Evolutionary conservation across 345 rosid species (phyloP), one percentile per base, ranked within the genome.

Genomic region (Durio zibethinus): DNA sequence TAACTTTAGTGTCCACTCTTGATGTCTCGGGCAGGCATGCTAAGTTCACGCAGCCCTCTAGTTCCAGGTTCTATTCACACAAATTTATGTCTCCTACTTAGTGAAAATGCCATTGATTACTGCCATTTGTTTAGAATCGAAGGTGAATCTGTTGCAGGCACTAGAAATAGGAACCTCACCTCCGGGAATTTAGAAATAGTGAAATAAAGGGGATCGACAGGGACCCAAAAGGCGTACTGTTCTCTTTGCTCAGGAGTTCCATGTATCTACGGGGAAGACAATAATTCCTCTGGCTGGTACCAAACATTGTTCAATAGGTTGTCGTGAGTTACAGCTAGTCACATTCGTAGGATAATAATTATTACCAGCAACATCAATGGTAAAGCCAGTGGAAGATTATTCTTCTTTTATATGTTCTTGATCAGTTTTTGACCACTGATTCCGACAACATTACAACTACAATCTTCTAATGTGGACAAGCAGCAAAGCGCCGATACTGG

Each of bases 241-340:
- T 79, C 29, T 8, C 74, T 66, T n/a, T 43, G 42, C 50, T 79
- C 78, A 20, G 82, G 82, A 23, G 48, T 52, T 1, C 82, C 75
- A 64, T n/a, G n/a, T n/a, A n/a, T 73, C 35, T 1, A 66, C 48
- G 0, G 78, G 74, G 52, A 73, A 79, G 12, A 79, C 65, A n/a
- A n/a, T n/a, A n/a, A n/a, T 54, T 79, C 82, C 47, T 79, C 82
- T 1, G 82, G 78, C 23, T 79, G 82, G 53, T 74, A 79, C 78
- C 82, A 79, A 42, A 79, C 74, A 42, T 73, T 79, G 74, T 79
- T 79, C 33, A 79, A 31, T 14, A 64, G 36, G 62, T 79, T 74
- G 78, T 74, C 78, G 14, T 5, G 68, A 52, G 7, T 4, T 20
- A 31, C 60, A 16, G 21, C 7, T n/a, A 57, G 42, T 74, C 10